Evolutionary conservation across 768 basidiomycete species (phyloP).

Genomic region (Coprinopsis marcescibilis): DNA sequence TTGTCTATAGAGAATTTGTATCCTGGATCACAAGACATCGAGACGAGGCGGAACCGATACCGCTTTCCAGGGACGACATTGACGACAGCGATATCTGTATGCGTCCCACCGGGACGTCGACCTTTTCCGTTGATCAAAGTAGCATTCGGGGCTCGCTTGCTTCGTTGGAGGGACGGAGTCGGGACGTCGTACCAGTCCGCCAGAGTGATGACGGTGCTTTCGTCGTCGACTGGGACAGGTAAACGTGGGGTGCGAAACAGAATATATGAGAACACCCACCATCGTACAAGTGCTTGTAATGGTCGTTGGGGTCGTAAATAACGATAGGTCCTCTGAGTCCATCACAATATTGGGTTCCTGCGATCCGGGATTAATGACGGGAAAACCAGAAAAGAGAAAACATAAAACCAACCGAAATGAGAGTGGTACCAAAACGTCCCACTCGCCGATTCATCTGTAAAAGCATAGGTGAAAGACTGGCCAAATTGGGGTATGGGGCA

Average conservation of each 20-base stretch:
- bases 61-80: constrained; percentile 33
- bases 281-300: constrained; percentile 20
- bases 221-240: neutral
- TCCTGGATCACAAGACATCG: constrained; percentile 44
- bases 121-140: constrained; percentile 51
- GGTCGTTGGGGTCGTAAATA: constrained; percentile 19
- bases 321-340: constrained; percentile 20
- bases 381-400: constrained; percentile 15
- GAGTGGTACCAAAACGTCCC: constrained; percentile 42
- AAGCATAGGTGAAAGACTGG: constrained; percentile 36
- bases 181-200: constrained; percentile 43
- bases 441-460: constrained; percentile 28
- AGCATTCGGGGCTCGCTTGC: constrained; percentile 25
- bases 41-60: constrained; percentile 51
- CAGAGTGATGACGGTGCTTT: constrained; percentile 40
- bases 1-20: constrained; percentile 39
- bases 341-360: constrained; percentile 20
- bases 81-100: constrained; percentile 36
- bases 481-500: constrained; percentile 34
- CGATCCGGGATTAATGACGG: constrained; percentile 13
- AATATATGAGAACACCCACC: constrained; percentile 14
- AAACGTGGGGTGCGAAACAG: neutral
- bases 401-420: constrained; percentile 24
- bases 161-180: constrained; percentile 16
- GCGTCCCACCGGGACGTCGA: constrained; percentile 38